These are phyloP conservation scores for Saccharomycopsis synnaedendra DNA, from an alignment of 805 yeast genomes.

Conservation along the genomic window DNA sequence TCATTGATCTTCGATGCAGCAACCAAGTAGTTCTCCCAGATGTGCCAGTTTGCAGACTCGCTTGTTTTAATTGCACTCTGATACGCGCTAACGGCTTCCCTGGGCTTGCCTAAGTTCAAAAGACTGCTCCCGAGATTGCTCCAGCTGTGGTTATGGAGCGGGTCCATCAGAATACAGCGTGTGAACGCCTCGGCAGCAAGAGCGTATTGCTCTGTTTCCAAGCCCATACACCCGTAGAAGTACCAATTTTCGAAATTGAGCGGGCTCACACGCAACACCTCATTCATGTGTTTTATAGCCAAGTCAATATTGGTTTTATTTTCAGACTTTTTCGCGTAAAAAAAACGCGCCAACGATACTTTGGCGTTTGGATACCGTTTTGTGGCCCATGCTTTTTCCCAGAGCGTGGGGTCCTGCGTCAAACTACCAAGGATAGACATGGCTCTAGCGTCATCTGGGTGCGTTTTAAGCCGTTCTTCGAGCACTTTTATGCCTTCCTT, in stretches of 20 bases:
- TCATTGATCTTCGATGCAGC: slow-evolving; percentile 76
- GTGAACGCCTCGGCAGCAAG: slow-evolving; percentile 88
- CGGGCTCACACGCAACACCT: slow-evolving; percentile 64
- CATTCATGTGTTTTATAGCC: slow-evolving; percentile 61
- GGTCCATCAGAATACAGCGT: slow-evolving; percentile 79
- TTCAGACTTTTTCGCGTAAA: slow-evolving; percentile 53
- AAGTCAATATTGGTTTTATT: slow-evolving; percentile 39
- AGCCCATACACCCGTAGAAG: slow-evolving; percentile 82
- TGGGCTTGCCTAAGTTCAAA: slow-evolving; percentile 46
- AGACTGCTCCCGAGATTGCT: slow-evolving; percentile 80
- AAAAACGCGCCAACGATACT: slow-evolving; percentile 65
- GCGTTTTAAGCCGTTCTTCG: slow-evolving; percentile 35
- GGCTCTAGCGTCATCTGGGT: slow-evolving; percentile 75
- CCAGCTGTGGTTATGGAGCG: slow-evolving; percentile 76
- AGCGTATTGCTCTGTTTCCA: slow-evolving; percentile 59
- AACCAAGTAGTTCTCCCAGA: slow-evolving; percentile 77
- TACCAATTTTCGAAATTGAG: slow-evolving; percentile 77
- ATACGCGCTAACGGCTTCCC: slow-evolving; percentile 79
- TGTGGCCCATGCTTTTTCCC: slow-evolving; percentile 82
- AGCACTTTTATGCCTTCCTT: slow-evolving; percentile 53
- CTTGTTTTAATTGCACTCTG: slow-evolving; percentile 66
- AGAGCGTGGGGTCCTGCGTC: slow-evolving; percentile 57
- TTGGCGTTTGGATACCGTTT: slow-evolving; percentile 82
- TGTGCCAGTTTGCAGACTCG: slow-evolving; percentile 70
- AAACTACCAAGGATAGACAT: slow-evolving; percentile 80